These are phyloP conservation scores for Sherardia arvensis DNA, from an alignment of 257 asterid genomes.

Conservation along the genomic window DNA sequence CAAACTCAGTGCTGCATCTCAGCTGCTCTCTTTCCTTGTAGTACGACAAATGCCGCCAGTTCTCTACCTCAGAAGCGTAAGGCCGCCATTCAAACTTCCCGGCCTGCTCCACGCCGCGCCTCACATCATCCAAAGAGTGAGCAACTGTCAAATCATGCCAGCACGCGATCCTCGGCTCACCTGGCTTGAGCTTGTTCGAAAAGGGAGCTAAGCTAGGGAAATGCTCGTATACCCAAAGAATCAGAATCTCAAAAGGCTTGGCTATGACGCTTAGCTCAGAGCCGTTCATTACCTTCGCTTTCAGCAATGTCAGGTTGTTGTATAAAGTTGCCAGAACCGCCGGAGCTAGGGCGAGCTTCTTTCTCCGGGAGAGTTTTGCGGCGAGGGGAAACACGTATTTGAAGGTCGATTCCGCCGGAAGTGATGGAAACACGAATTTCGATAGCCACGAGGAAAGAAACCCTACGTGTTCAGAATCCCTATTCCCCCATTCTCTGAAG, in stretches of 20 bases:
- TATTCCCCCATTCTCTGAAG: background rate
- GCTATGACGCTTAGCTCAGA: background rate
- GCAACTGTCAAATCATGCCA: background rate
- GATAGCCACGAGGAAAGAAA: background rate
- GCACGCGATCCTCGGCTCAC: background rate
- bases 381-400: background rate
- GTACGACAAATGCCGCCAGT: conserved; percentile 16
- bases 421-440: background rate
- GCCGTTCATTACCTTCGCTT: background rate
- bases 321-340: background rate
- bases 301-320: background rate
- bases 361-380: background rate
- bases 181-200: background rate
- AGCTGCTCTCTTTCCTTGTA: conserved; percentile 18
- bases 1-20: background rate
- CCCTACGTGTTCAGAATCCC: background rate
- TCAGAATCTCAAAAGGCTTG: background rate
- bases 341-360: background rate
- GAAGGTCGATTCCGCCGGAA: background rate
- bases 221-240: conserved; percentile 2
- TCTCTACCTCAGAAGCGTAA: background rate
- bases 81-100: conserved; percentile 2
- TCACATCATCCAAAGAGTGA: background rate
- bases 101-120: background rate
- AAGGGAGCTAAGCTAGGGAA: background rate